These are phyloP conservation scores for Clarireedia sp. DNA, from an alignment of 2,329 filamentous ascomycete species.

Conservation along the genomic window DNA sequence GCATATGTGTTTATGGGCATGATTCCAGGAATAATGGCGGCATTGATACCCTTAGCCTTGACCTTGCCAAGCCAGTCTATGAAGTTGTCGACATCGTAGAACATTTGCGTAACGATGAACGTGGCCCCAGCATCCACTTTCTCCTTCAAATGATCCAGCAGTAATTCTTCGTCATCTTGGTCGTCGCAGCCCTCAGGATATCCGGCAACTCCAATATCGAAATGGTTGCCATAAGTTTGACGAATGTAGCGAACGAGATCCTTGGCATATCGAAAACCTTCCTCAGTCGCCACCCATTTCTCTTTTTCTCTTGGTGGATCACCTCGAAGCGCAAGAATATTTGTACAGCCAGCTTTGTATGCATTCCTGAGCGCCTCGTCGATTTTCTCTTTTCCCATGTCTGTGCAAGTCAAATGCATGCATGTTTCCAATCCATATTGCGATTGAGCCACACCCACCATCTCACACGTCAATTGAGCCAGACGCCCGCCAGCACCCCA, in stretches of 20 bases:
- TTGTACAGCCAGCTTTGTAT: slow-evolving; percentile 93
- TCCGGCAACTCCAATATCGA: slow-evolving; percentile 94
- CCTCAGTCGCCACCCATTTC: slow-evolving; percentile 83
- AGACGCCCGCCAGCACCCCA: slow-evolving; percentile 94
- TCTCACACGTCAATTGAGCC: slow-evolving; percentile 89
- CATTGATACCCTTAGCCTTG: slow-evolving; percentile 71
- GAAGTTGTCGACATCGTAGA: slow-evolving; percentile 96
- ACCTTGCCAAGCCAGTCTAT: slow-evolving; percentile 83
- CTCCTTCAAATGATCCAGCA: slow-evolving; percentile 91
- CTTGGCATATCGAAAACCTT: slow-evolving; percentile 83
- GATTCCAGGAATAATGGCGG: slow-evolving; percentile 79
- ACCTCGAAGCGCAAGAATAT: slow-evolving; percentile 87
- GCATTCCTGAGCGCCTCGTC: slow-evolving; percentile 81
- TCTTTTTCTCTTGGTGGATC: slow-evolving; percentile 92
- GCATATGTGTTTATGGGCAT: slow-evolving; percentile 95
- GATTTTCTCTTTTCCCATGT: slow-evolving; percentile 90
- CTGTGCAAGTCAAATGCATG: slow-evolving; percentile 98
- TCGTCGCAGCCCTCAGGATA: slow-evolving; percentile 96
- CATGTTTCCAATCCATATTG: slow-evolving; percentile 96
- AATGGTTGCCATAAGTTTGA: slow-evolving; percentile 74
- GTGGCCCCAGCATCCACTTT: slow-evolving; percentile 91
- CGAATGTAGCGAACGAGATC: slow-evolving; percentile 77
- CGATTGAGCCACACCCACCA: slow-evolving; percentile 92
- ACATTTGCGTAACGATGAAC: slow-evolving; percentile 98
- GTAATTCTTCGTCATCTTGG: slow-evolving; percentile 73